Base-by-base conservation (phyloP, 2,329 filamentous ascomycete genomes). In the Paecilomyces sp. region DNA sequence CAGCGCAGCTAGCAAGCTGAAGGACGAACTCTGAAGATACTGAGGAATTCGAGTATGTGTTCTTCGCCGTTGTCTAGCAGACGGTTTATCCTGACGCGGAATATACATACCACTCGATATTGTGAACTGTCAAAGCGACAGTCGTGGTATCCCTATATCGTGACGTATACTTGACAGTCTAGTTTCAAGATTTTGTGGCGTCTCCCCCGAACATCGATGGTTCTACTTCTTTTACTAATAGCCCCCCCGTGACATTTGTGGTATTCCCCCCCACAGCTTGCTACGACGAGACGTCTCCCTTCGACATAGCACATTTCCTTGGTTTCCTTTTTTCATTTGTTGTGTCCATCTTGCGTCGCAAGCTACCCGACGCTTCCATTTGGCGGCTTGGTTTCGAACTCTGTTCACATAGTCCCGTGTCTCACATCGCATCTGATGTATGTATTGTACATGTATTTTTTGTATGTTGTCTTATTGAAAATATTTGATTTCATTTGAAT, bases 1-100 rank as follows among this genome's bases (percentile, higher is more conserved):
- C 63, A 75, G 71, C 62, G 72, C 71, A 11, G 80, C 80, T 1
- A 72, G 73, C 57, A 74, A 71, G 57, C 75, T 78, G 25, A 82
- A 80, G 68, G 82, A 84, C 67, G 81, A 84, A 72, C 75, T 84
- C 73, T 84, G 25, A 28, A 54, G 58, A 24, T n/a, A 9, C 41
- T 47, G 5, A 47, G 41, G n/a, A 47, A 47, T n/a, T 47, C 41
- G 13, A n/a, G 3, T 41, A 7, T 15, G 36, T 41, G 41, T 22
- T 22, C 22, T 22, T 22, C 22, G 22, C 41, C n/a, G 41, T 47
- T 47, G 18, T 6, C 18, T 47, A 47, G 4, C 15, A n/a, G n/a
- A 47, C 7, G n/a, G 18, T n/a, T 47, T 18, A 18, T n/a, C 15
- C 41, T 47, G 18, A 47, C 18, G 8, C 41, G 41, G 41, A 47